Base-by-base conservation (phyloP, 2,329 filamentous ascomycete genomes). In the Sporothrix mexicana region DNA sequence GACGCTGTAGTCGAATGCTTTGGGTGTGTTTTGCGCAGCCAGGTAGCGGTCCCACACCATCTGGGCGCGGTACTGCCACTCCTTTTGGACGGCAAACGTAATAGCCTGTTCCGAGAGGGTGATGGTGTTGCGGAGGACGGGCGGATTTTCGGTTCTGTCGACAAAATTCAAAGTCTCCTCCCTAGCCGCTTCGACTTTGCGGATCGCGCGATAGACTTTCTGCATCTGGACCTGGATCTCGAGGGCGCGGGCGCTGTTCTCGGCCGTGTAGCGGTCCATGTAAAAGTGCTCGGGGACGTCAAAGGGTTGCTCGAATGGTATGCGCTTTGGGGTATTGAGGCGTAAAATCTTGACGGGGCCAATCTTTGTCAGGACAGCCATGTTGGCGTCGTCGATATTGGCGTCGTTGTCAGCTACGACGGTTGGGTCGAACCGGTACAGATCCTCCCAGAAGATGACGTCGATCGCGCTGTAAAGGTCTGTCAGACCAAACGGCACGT, bases 401-500 rank as follows among this genome's bases (percentile, higher is more conserved):
- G 30, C 47, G 9, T 68, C 6, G 3, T 53, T 23, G 8, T 55
- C 51, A 3, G 51, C 10, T 6, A 15, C 25, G 1, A 4, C 45
- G 17, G 1, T 69, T 57, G 20, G 43, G 4, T 20, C 15, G 23
- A 36, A 17, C 0, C 47, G 17, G 0, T 41, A 69, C 13, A 75
- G 55, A 9, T 77, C 73, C 2, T 73, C 69, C 76, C 80, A 80
- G 49, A 81, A 79, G 17, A 82, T 76, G 49, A 78, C 76, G 43
- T 81, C 81, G 70, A 81, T 78, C 25, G 80, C 79, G 71, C 80
- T 79, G 75, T 81, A 81, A 51, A 81, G 76, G 53, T 80, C 81
- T 6, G 84, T 83, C 25, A 71, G 3, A 2, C 97, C 89, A 76
- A 95, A 88, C 81, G 97, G 96, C 3, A 49, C 5, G n/a, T 94